phyloP scores from a whole-genome alignment of 2,329 filamentous ascomycete species.

The Fusarium sp. region DNA sequence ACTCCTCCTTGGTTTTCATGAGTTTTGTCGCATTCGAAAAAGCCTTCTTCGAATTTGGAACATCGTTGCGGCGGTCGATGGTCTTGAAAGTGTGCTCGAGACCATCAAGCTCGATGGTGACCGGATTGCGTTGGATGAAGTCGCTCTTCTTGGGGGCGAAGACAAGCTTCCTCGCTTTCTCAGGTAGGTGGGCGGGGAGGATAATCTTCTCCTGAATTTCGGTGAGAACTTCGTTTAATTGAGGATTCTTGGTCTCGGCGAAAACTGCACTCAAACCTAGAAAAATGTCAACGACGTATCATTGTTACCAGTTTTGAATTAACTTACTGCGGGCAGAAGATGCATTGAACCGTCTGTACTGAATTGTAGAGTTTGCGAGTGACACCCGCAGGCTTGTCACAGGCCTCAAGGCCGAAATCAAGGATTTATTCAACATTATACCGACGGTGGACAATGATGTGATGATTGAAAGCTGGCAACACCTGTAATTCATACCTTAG shows the following conservation, averaged over 20 bases:
- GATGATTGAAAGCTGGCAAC: not conserved
- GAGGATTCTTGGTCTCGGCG: conserved; percentile 60
- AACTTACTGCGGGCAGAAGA: conserved; percentile 46
- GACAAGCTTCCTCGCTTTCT: conserved; percentile 64
- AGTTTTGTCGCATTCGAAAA: conserved; percentile 52
- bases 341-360: conserved; percentile 45
- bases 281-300: conserved; percentile 12
- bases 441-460: conserved; percentile 14
- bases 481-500: too few species aligned
- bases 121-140: conserved; percentile 64
- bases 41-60: conserved; percentile 56
- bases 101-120: conserved; percentile 68
- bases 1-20: conserved; percentile 64
- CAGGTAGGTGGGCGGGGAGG: conserved; percentile 68
- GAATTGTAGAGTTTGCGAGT: conserved; percentile 2
- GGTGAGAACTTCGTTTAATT: conserved; percentile 65
- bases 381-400: conserved; percentile 29
- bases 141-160: conserved; percentile 59
- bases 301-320: not conserved
- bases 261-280: conserved; percentile 57
- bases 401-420: conserved; percentile 44
- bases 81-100: conserved; percentile 64
- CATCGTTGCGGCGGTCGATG: conserved; percentile 54
- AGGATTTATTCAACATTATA: conserved; percentile 37
- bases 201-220: conserved; percentile 69